Evolutionary conservation across 2,329 filamentous ascomycete species (phyloP), one percentile per base, ranked within the genome.

Genomic region (Mycogone perniciosa): DNA sequence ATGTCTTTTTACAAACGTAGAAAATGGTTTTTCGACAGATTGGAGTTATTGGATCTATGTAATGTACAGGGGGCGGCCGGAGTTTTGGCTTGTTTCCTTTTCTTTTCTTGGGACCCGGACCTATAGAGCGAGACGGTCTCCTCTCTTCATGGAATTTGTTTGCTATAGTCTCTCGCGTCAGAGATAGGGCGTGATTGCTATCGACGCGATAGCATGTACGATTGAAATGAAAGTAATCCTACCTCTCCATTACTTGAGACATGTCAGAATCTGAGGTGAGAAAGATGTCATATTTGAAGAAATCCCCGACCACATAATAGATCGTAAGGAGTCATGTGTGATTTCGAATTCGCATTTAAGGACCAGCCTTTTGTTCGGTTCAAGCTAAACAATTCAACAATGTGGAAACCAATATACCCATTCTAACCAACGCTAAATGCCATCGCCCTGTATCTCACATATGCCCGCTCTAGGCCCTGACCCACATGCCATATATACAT

Each of bases 211-310:
- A 37, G 4, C 31, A 26, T 46, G 44, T 51, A 46, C 37, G 43
- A 50, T 50, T 40, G 40, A 46, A 44, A 46, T 44, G 43, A 37
- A 51, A 42, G 37, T 43, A 51, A 42, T 51, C 48, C 48, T 27
- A 30, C 43, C 13, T 42, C 11, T 46, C 46, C 29, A 29, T 27
- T 38, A 29, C 39, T 46, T 46, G 20, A 20, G 20, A 20, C 20
- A 20, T 20, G 20, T 20, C 20, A 20, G 20, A 20, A 20, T 20
- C 20, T 20, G 20, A 20, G 2, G 20, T 20, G 20, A 20, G 20
- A 20, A 20, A 20, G 20, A 20, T 20, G 20, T 20, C 20, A 20
- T 20, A 20, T 20, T 20, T 20, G 20, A 20, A 20, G 20, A 3
- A 20, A 20, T 20, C 20, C 20, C 3, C 20, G 20, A 20, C 20